Evolutionary conservation across 2,329 filamentous ascomycete genomes (phyloP), one percentile per base, ranked within the genome.

Genomic region (Fragosphaeria purpurea): DNA sequence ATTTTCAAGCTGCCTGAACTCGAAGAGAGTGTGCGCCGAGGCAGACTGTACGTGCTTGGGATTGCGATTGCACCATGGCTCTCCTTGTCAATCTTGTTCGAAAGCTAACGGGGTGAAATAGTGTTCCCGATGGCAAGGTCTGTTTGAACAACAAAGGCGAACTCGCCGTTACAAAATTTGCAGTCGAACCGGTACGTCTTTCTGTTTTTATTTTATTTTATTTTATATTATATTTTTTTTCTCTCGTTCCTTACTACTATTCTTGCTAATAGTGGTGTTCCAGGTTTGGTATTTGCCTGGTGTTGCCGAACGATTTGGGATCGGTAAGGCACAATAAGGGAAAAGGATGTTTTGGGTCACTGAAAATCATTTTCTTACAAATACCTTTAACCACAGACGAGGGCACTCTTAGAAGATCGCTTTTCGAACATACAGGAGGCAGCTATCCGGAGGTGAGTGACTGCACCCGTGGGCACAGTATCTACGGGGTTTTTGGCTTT

Each of bases 361-460:
- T n/a, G 35, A 32, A 12, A 9, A 5, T 35, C 10, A 7, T 8
- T 39, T 32, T 22, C 5, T 9, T 22, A n/a, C 7, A 12, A 37
- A 8, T 11, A 2, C 10, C 30, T 12, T 33, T 38, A 48, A 62
- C 70, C 7, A 32, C 52, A 79, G 89, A 96, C 55, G 93, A 98
- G 70, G 88, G 84, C 9, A 85, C 83, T 11, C 75, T 98, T 22
- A 83, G 93, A 56, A 80, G 91, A 54, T 86, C 88, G 1, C 72
- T 98, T 31, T 97, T 97, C 63, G 93, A 97, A 63, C 86, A 96
- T 61, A 97, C 90, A 1, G 93, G 93, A 50, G 93, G 93, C 50
- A 95, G 88, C 58, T 98, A 95, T 67, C 93, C 93, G 2, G 93
- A 98, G 68, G 76, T 77, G 62, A 53, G 55, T 54, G 6, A 13